Evolutionary conservation across 768 basidiomycete species (phyloP), one percentile per base, ranked within the genome.

Genomic region (Russula sp.): DNA sequence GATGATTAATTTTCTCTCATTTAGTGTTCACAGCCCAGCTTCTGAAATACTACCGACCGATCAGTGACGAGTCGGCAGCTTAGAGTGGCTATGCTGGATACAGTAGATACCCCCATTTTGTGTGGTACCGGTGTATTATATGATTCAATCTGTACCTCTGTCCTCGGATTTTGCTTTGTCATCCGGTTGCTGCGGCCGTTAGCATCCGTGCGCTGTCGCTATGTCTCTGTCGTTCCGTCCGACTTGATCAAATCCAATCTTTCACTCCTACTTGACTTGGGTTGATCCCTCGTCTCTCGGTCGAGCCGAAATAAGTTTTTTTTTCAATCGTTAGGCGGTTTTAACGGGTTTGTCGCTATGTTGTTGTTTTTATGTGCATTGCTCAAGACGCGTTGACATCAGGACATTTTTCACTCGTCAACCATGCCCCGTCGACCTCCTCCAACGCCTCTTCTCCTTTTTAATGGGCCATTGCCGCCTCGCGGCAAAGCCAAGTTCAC

Each of bases 361-460:
- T 27, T 39, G 6, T 45, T 11, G 6, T 10, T 7, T 34, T 39
- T 44, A 40, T 7, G 27, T 48, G 27, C 35, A 6, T 34, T 45
- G 18, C 55, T 47, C 56, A 55, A 60, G 34, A 53, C 32, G 59
- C 40, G 22, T 50, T 27, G 34, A 55, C 55, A 35, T 59, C 61
- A 40, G 35, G 27, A 61, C 45, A 32, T 55, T 53, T 51, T 35
- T 31, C n/a, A 61, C 39, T 8, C 44, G 57, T 22, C 50, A 52
- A 65, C 63, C 47, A 89, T 89, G 87, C 79, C 82, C 57, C 85
- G 88, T 69, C 85, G 89, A 35, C 76, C 81, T 35, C 84, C 89
- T 1, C 89, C 89, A 6, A 79, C 83, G 49, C 78, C 86, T 34
- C 82, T 91, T 63, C 82, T 77, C 53, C 81, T 90, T 61, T 73